Conservation (phyloP, 1,284 basidiomycete genomes). For the Melanopsichium pennsylvanicum region DNA sequence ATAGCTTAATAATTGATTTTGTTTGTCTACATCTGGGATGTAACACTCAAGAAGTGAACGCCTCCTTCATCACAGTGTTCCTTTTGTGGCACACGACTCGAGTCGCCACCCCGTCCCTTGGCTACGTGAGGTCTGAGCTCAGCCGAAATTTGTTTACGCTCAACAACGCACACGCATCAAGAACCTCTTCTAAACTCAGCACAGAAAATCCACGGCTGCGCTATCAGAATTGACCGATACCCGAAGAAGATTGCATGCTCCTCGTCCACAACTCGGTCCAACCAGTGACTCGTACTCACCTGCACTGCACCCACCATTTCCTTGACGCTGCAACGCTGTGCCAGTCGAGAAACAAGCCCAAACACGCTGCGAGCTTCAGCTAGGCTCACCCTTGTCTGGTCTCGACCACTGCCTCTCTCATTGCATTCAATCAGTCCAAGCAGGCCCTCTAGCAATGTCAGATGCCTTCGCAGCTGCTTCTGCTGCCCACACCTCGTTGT, state of each 20-base stretch:
- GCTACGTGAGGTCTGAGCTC: background rate
- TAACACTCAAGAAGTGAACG: too few relatives aligned
- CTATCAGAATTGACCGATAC: background rate
- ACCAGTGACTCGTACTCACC: background rate
- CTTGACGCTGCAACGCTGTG: too few relatives aligned
- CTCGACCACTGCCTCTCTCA: too few relatives aligned
- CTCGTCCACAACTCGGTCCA: background rate
- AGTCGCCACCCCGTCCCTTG: background rate
- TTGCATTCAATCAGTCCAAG: too few relatives aligned
- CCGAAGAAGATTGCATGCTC: background rate
- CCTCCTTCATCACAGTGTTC: background rate
- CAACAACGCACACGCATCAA: too few relatives aligned
- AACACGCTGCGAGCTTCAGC: too few relatives aligned
- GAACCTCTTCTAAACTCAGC: background rate
- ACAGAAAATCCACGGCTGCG: background rate
- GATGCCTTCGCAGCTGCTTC: conserved; percentile 12
- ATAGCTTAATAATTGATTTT: too few relatives aligned
- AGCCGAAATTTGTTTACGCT: too few relatives aligned
- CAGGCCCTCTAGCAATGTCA: conserved; percentile 7
- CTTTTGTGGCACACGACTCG: conserved; percentile 21
- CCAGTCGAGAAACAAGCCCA: too few relatives aligned
- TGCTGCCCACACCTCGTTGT: conserved; percentile 7
- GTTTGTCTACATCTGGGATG: too few relatives aligned
- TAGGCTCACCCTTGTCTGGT: too few relatives aligned
- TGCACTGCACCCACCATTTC: background rate